These are phyloP conservation scores for Cyclotella sp. DNA, from an alignment of 108 stramenopile genomes.

Conservation along the genomic window DNA sequence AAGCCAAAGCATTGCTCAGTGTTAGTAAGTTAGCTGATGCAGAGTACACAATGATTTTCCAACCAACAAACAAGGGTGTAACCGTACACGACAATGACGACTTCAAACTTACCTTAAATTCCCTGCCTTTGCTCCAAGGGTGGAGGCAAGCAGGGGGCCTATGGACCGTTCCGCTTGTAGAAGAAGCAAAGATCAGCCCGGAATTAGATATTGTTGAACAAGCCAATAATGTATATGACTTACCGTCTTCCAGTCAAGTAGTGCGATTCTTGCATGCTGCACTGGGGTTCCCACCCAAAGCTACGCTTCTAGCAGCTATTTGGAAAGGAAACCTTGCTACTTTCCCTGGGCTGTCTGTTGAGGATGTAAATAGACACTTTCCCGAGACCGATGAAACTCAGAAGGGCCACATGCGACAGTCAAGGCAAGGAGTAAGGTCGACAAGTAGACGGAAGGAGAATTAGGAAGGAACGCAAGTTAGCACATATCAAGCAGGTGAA, in stretches of 20 bases:
- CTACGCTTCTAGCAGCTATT: neutral
- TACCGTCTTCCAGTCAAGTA: neutral
- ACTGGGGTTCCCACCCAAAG: neutral
- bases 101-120: no score
- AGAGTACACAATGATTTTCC: no score
- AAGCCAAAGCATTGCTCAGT: no score
- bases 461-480: no score
- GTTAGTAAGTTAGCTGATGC: no score
- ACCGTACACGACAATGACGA: no score
- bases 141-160: no score
- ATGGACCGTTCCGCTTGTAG: neutral
- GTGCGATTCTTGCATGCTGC: conserved; percentile 5
- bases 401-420: no score
- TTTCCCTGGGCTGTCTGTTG: neutral
- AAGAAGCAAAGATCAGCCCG: neutral
- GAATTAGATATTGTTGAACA: neutral
- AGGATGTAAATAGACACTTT: neutral
- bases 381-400: neutral
- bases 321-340: neutral
- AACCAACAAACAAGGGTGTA: no score
- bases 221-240: neutral
- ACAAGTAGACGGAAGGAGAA: no score
- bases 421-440: no score
- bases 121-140: no score
- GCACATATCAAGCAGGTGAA: neutral